Percentiles rank a stretch among this genome's conserved stretches.
phyloP scores from a whole-genome alignment of 1,139 yeast species.

The Candida mesenterica region DNA sequence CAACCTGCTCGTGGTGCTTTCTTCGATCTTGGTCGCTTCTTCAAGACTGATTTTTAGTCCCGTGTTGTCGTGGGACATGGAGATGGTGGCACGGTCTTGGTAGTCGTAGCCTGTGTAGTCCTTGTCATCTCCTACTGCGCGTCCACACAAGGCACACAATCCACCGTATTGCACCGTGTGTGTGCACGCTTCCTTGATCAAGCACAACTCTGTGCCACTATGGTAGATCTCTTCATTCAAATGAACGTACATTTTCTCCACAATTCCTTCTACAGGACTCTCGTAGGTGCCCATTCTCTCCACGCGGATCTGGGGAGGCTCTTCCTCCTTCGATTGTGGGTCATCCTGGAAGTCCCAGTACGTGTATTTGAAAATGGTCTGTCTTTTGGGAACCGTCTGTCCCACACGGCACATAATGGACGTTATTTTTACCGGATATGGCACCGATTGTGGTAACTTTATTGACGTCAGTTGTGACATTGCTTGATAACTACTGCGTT shows the following conservation, averaged over 20 bases:
- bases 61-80: constrained; percentile 90
- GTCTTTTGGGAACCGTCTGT: constrained; percentile 48
- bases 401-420: constrained; percentile 48
- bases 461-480: constrained; percentile 38
- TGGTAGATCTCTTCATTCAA: constrained; percentile 62
- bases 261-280: constrained; percentile 75
- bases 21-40: constrained; percentile 86
- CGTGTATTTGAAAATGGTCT: constrained; percentile 58
- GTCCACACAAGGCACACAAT: constrained; percentile 91
- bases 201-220: constrained; percentile 48
- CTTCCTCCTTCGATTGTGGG: constrained; percentile 47
- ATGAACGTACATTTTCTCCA: constrained; percentile 49
- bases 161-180: constrained; percentile 98
- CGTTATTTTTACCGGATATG: constrained; percentile 68
- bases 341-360: constrained; percentile 69
- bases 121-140: constrained; percentile 73
- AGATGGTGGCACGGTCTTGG: constrained; percentile 76
- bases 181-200: constrained; percentile 77
- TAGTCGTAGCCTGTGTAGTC: constrained; percentile 76
- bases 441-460: constrained; percentile 54
- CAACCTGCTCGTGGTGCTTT: constrained; percentile 60
- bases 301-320: constrained; percentile 48
- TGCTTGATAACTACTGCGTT: neutral
- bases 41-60: constrained; percentile 78
- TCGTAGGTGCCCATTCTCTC: constrained; percentile 74